These are phyloP conservation scores for Scleroderma citrinum DNA, from an alignment of 768 basidiomycete species.

Conservation along the genomic window DNA sequence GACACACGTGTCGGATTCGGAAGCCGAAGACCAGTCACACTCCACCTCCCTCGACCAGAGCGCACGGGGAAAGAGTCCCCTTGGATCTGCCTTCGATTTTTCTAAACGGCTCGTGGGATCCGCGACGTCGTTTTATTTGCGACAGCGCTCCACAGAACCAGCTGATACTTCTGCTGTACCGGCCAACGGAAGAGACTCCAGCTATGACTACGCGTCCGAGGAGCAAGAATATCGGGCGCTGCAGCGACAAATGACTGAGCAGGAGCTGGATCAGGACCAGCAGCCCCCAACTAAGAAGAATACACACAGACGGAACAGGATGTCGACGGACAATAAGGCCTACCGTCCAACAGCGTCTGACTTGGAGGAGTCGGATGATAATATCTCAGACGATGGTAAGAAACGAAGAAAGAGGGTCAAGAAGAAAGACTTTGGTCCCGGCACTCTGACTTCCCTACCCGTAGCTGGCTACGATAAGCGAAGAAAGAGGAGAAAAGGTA, in stretches of 20 bases:
- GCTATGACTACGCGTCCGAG: conserved; percentile 77
- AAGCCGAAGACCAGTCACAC: conserved; percentile 44
- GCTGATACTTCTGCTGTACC: conserved; percentile 36
- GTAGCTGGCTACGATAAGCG: conserved; percentile 60
- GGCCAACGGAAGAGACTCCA: conserved; percentile 36
- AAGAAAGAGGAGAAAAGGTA: conserved; percentile 45
- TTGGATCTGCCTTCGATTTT: conserved; percentile 53
- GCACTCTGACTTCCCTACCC: conserved; percentile 61
- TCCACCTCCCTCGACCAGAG: conserved; percentile 25
- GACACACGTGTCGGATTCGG: conserved; percentile 62
- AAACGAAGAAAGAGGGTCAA: conserved; percentile 46
- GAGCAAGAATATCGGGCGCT: conserved; percentile 54
- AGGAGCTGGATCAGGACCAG: conserved; percentile 13
- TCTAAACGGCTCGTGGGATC: conserved; percentile 48
- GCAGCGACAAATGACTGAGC: conserved; percentile 19
- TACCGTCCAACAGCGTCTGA: conserved; percentile 67
- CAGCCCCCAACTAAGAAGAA: conserved; percentile 29
- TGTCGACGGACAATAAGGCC: conserved; percentile 76
- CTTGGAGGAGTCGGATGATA: conserved; percentile 59
- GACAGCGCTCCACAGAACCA: conserved; percentile 55
- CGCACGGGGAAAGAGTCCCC: conserved; percentile 62
- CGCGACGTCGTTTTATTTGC: conserved; percentile 58
- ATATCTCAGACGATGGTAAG: conserved; percentile 47
- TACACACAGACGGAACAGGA: conserved; percentile 49
- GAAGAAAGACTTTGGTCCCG: conserved; percentile 47